Evolutionary conservation across 2,329 filamentous ascomycete genomes (phyloP).

Genomic region (Pseudopithomyces maydicus): DNA sequence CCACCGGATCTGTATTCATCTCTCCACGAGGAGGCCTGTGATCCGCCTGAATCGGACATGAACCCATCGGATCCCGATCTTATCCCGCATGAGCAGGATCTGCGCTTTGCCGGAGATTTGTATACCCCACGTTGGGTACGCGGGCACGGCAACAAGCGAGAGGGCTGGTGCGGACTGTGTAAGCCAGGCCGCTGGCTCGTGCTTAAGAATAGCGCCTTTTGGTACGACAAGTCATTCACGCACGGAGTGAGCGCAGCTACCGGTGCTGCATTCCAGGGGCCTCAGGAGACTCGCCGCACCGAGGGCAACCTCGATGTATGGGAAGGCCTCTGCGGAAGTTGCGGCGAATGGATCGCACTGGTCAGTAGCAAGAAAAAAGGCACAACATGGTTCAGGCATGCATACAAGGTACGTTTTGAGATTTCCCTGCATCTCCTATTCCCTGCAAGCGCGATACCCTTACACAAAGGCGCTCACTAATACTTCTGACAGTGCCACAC

Average conservation of each 20-base stretch:
- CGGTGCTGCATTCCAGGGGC: slow-evolving; percentile 77
- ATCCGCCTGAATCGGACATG: slow-evolving; percentile 81
- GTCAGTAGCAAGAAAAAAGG: slow-evolving; percentile 89
- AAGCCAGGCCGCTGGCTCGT: slow-evolving; percentile 85
- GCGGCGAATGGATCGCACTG: slow-evolving; percentile 79
- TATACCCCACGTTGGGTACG: slow-evolving; percentile 86
- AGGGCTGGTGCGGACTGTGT: slow-evolving; percentile 89
- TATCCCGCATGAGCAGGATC: slow-evolving; percentile 73
- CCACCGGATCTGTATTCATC: slow-evolving; percentile 79
- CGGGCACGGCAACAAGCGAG: slow-evolving; percentile 83
- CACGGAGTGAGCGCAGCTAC: slow-evolving; percentile 86
- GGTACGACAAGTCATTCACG: slow-evolving; percentile 91
- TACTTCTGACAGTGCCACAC: slow-evolving; percentile 45
- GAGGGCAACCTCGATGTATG: slow-evolving; percentile 81
- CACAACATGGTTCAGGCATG: slow-evolving; percentile 90
- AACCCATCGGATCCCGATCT: slow-evolving; percentile 77
- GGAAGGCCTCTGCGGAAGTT: slow-evolving; percentile 79
- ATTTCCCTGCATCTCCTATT: slow-evolving; percentile 7
- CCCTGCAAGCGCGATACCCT: slow-evolving; percentile 6
- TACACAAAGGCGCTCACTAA: slow-evolving; percentile 27
- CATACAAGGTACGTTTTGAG: slow-evolving; percentile 72
- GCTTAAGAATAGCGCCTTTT: slow-evolving; percentile 88
- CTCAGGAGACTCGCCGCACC: slow-evolving; percentile 74
- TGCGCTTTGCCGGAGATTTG: slow-evolving; percentile 79
- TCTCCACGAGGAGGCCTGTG: slow-evolving; percentile 72